phyloP scores from a whole-genome alignment of 352 stramenopile species.

The Phytophthora crassamura region DNA sequence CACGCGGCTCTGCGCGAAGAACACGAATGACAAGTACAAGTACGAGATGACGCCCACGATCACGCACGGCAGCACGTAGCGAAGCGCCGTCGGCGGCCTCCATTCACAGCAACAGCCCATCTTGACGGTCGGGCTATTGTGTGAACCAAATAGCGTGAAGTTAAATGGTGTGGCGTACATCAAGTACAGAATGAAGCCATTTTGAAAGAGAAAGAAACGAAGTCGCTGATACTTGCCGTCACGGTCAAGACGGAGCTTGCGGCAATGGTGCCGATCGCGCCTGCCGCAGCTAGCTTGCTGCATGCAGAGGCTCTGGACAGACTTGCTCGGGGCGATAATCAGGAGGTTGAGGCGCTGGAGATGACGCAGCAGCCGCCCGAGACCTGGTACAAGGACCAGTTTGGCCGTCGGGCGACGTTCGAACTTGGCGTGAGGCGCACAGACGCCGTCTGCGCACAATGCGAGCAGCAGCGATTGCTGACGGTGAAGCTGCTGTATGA shows the following conservation, averaged over 20 bases:
- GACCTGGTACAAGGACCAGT: constrained; percentile 86
- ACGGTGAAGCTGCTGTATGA: constrained; percentile 77
- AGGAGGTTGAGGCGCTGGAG: constrained; percentile 44
- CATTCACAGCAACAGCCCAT: constrained; percentile 80
- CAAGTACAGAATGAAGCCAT: neutral
- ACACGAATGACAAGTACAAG: constrained; percentile 69
- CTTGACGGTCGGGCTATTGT: neutral
- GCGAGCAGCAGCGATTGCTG: constrained; percentile 59
- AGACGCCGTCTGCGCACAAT: constrained; percentile 43
- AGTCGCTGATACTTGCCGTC: neutral
- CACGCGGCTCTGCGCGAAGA: constrained; percentile 62
- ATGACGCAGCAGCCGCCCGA: constrained; percentile 65
- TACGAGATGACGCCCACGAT: constrained; percentile 63
- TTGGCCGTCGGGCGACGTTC: constrained; percentile 79
- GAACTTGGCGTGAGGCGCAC: constrained; percentile 51
- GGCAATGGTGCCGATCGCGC: constrained; percentile 28
- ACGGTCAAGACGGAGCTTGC: constrained; percentile 21
- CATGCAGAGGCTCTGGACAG: neutral
- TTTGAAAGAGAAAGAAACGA: constrained; percentile 5
- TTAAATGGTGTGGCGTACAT: neutral
- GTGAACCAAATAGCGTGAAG: neutral
- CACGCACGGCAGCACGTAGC: constrained; percentile 61
- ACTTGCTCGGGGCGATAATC: neutral
- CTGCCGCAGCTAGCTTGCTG: constrained; percentile 8
- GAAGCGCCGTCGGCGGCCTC: constrained; percentile 53